Base-by-base conservation (phyloP, 2,329 filamentous ascomycete species). In the Paecilomyces sp. region DNA sequence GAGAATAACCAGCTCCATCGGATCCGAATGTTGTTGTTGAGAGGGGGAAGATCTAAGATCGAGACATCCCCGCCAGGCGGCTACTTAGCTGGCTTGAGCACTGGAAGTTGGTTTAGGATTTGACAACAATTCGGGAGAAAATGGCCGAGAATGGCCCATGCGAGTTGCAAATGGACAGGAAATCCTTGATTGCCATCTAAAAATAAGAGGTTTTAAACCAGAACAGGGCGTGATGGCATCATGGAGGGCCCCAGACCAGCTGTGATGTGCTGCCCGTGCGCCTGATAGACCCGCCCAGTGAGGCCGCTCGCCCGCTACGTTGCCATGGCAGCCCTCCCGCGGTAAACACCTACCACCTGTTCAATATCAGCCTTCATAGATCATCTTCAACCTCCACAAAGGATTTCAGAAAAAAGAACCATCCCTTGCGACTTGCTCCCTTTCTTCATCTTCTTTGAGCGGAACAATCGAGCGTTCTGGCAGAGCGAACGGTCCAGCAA, bases 241-340 rank as follows among this genome's bases (percentile, higher is more conserved):
- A 30, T 30, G 24, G 24, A 25, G 22, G 41, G 15, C 41, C 41
- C 41, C 41, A 47, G 41, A 18, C n/a, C n/a, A 47, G 41, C 41
- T 47, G 41, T 18, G n/a, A 47, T 18, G n/a, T 18, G 41, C 41
- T 22, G 51, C 51, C 51, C 11, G 51, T 53, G 51, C 51, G 51
- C 22, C 51, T 22, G 22, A 53, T 53, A 3, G 51, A 53, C 51
- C 51, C 50, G 50, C 50, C 25, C 50, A 18, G 8, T 15, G 12
- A 41, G 13, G 36, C 66, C 62, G 65, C 66, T 66, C 67, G 66
- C 65, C 66, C 15, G 58, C 55, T 55, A 59, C 62, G 72, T 75
- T 75, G 73, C 73, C 68, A 74, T 75, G 70, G 69, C 71, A 75
- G 67, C 69, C 55, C 25, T 28, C n/a, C 60, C 52, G 28, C 51